Base-by-base conservation (phyloP, 306 rosid genomes). In the Castanea sativa region DNA sequence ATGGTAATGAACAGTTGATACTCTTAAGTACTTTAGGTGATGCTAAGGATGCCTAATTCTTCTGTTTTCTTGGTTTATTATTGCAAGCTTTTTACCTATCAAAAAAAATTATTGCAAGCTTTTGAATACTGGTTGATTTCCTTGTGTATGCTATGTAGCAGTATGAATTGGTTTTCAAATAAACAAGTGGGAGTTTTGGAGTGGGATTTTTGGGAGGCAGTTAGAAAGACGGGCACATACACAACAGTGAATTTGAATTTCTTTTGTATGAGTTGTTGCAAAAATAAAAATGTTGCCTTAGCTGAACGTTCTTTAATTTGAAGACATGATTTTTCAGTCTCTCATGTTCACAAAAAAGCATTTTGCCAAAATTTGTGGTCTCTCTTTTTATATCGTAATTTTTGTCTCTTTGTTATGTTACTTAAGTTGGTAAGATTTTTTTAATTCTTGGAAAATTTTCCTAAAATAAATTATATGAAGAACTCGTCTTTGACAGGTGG, bases 401-500 rank as follows among this genome's bases (percentile, higher is more conserved):
- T 30, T 19, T 33, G 8, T 67, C 7, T 35, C 6, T 19, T 67
- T 67, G 25, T 30, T 33, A 35, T 10, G 2, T n/a, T 10, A 18
- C 9, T 33, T 67, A 5, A 30, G 71, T 33, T 35, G 10, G 53
- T 49, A 18, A 16, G 15, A 20, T 43, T 68, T 35, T 35, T 35
- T 35, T 15, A 2, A 6, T 25, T 57, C 11, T 57, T 5, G 8
- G 4, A 35, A 14, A 13, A 2, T 18, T 21, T 41, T 68, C 20
- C 32, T 30, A 14, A 49, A 45, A 63, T 35, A n/a, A 15, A 43
- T 83, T 68, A 67, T 67, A 29, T 72, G 68, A 80, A 71, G 51
- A 58, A 74, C 67, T 65, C 64, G 77, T 76, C 55, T 83, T 87
- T 89, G 78, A 60, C 90, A 94, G 98, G 93, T 92, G 72, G 89